A percentile compares a stretch with the other conserved stretches of the same genome.
These are phyloP conservation scores for Suillus paluster DNA, from an alignment of 768 basidiomycete genomes.

Conservation along the genomic window DNA sequence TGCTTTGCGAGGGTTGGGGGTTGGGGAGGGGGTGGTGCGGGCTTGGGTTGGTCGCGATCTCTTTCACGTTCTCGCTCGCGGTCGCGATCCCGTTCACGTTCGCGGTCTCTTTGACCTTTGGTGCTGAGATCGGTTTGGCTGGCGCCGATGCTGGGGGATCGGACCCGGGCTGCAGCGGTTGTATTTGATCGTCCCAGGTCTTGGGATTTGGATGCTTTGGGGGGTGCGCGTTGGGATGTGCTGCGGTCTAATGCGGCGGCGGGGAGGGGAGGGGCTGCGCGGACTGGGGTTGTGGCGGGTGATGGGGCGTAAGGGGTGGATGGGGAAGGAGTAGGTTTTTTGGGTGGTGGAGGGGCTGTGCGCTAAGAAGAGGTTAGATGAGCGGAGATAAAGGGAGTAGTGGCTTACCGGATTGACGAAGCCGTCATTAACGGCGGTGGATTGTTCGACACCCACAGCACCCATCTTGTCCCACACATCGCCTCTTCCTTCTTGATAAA, in stretches of 20 bases:
- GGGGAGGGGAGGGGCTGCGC: constrained; percentile 79
- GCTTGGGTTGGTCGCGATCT: constrained; percentile 50
- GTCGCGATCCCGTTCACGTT: constrained; percentile 33
- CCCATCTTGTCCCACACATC: constrained; percentile 90
- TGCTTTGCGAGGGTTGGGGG: constrained; percentile 61
- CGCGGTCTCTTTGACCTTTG: constrained; percentile 40
- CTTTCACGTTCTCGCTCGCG: constrained; percentile 25
- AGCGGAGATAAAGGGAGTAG: background rate
- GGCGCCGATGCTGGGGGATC: constrained; percentile 48
- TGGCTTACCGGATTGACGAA: constrained; percentile 62
- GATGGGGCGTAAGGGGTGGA: constrained; percentile 37
- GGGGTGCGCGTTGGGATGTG: constrained; percentile 79
- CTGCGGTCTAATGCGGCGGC: constrained; percentile 80
- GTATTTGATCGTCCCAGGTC: constrained; percentile 68
- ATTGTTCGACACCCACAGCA: constrained; percentile 43
- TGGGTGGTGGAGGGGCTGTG: constrained; percentile 44
- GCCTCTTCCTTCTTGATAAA: constrained; percentile 89
- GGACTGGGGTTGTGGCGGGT: constrained; percentile 58
- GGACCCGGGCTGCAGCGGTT: constrained; percentile 37
- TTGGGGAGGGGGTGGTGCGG: constrained; percentile 50
- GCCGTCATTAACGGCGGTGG: constrained; percentile 47
- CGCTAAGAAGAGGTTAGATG: constrained; percentile 32
- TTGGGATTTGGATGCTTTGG: constrained; percentile 50
- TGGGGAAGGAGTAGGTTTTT: constrained; percentile 41
- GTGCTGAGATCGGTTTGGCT: constrained; percentile 57